A percentile compares a stretch with the other conserved stretches of the same genome.
Evolutionary conservation across 345 rosid genomes (phyloP).

Genomic region (Sonneratia caseolaris): DNA sequence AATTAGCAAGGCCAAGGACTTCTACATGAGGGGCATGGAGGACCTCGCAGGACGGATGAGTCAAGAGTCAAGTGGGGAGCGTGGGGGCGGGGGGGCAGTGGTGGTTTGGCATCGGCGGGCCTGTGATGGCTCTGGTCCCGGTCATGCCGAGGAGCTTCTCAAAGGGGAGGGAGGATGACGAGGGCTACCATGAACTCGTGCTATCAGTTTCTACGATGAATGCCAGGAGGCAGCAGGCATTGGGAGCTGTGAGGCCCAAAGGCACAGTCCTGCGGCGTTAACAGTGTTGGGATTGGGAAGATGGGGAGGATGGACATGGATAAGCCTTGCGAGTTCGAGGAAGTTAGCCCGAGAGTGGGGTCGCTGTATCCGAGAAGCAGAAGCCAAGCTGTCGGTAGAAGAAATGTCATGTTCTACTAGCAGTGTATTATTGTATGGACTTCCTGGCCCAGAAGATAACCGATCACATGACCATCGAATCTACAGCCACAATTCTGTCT

Average conservation of each 20-base stretch:
- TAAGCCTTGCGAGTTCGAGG: slow-evolving; percentile 30
- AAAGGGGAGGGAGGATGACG: neutral
- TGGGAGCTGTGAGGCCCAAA: neutral
- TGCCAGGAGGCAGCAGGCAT: slow-evolving; percentile 1
- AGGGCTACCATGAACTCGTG: slow-evolving; percentile 16
- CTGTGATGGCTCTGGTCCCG: slow-evolving; percentile 1
- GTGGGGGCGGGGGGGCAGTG: too few relatives aligned
- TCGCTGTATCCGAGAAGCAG: too few relatives aligned
- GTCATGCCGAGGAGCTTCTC: slow-evolving; percentile 22
- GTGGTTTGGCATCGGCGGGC: slow-evolving; percentile 13
- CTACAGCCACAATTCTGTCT: too few relatives aligned
- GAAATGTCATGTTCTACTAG: too few relatives aligned
- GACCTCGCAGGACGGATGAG: slow-evolving; percentile 16
- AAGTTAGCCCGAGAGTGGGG: slow-evolving; percentile 2
- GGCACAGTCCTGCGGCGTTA: slow-evolving; percentile 20
- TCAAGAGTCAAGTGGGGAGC: too few relatives aligned
- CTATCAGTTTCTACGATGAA: slow-evolving; percentile 12
- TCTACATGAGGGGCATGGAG: slow-evolving; percentile 24
- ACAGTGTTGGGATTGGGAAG: slow-evolving; percentile 40
- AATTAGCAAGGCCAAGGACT: slow-evolving; percentile 24
- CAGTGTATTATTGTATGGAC: too few relatives aligned
- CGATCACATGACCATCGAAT: too few relatives aligned
- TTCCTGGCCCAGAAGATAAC: too few relatives aligned
- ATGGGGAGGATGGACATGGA: slow-evolving; percentile 44
- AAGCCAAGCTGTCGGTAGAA: too few relatives aligned